phyloP scores from a whole-genome alignment of 805 yeast species.

The Yarrowia keelungensis region DNA sequence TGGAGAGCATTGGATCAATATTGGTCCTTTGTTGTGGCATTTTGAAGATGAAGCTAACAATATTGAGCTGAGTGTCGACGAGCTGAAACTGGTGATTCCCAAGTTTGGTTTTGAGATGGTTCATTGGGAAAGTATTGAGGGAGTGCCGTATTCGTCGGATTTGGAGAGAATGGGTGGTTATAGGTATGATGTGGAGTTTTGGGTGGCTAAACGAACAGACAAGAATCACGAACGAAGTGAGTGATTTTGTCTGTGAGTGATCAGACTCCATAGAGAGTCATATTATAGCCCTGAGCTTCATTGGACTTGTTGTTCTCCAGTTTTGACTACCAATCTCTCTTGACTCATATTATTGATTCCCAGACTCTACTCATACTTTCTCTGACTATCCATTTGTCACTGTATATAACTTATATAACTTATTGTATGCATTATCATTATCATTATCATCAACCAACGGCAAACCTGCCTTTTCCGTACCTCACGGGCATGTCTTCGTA shows the following conservation, averaged over 20 bases:
- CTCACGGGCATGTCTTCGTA: neutral
- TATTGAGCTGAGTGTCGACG: slow-evolving; percentile 76
- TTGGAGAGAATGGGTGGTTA: slow-evolving; percentile 59
- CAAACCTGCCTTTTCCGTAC: slow-evolving; percentile 6
- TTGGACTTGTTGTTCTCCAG: too few species aligned
- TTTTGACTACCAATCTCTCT: too few species aligned
- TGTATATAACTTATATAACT: too few species aligned
- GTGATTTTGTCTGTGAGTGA: too few species aligned
- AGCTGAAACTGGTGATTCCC: slow-evolving; percentile 61
- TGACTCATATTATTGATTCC: too few species aligned
- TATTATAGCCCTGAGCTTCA: too few species aligned
- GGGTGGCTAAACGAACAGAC: slow-evolving; percentile 59
- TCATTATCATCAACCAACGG: neutral
- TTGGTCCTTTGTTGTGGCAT: slow-evolving; percentile 86
- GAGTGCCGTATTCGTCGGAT: slow-evolving; percentile 62
- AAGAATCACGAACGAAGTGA: too few species aligned
- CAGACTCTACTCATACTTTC: too few species aligned
- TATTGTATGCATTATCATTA: too few species aligned
- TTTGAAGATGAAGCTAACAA: slow-evolving; percentile 70
- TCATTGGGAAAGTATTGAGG: slow-evolving; percentile 55
- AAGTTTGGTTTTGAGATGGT: slow-evolving; percentile 60
- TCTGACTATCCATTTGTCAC: too few species aligned
- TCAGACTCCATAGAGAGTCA: too few species aligned
- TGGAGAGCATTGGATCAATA: slow-evolving; percentile 80
- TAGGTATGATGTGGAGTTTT: slow-evolving; percentile 68